phyloP scores from a whole-genome alignment of 352 stramenopile species.

The Phytophthora lateralis region DNA sequence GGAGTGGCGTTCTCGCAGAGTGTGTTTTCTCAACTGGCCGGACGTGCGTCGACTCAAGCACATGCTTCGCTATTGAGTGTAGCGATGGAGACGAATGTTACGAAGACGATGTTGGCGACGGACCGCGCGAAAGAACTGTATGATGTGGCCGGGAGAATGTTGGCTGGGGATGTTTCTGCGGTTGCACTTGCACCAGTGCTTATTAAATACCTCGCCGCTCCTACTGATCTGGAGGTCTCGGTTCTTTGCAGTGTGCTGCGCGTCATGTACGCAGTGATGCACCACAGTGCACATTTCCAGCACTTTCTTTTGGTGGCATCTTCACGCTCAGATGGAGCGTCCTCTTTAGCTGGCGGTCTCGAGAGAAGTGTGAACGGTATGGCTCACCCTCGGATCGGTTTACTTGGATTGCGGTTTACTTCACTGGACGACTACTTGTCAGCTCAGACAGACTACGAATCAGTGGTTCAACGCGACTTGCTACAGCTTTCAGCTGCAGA shows the following conservation, averaged over 20 bases:
- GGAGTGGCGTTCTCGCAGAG: constrained; percentile 52
- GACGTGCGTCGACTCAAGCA: constrained; percentile 39
- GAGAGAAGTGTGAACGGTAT: constrained; percentile 25
- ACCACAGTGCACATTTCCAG: constrained; percentile 55
- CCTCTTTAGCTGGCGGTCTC: constrained; percentile 6
- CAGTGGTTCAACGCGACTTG: constrained; percentile 25
- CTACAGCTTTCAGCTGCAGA: constrained; percentile 27
- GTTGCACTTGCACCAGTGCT: constrained; percentile 53
- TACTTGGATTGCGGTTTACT: constrained; percentile 45
- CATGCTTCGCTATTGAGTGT: constrained; percentile 46
- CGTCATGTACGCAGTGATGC: constrained; percentile 58
- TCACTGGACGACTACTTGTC: constrained; percentile 60
- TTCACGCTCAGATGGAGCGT: constrained; percentile 22
- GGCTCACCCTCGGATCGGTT: constrained; percentile 43
- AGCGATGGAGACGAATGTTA: constrained; percentile 39
- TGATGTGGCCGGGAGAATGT: constrained; percentile 59
- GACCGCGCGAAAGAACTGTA: constrained; percentile 54
- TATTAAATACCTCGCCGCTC: constrained; percentile 53
- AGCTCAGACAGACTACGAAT: constrained; percentile 23
- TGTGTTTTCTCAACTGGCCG: constrained; percentile 61
- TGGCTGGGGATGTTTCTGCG: constrained; percentile 45
- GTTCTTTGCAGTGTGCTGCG: constrained; percentile 55
- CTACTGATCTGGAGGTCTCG: constrained; percentile 41
- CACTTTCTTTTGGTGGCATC: constrained; percentile 50
- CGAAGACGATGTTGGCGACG: constrained; percentile 36